Conservation (phyloP, 345 rosid genomes). For the Stellera chamaejasme region DNA sequence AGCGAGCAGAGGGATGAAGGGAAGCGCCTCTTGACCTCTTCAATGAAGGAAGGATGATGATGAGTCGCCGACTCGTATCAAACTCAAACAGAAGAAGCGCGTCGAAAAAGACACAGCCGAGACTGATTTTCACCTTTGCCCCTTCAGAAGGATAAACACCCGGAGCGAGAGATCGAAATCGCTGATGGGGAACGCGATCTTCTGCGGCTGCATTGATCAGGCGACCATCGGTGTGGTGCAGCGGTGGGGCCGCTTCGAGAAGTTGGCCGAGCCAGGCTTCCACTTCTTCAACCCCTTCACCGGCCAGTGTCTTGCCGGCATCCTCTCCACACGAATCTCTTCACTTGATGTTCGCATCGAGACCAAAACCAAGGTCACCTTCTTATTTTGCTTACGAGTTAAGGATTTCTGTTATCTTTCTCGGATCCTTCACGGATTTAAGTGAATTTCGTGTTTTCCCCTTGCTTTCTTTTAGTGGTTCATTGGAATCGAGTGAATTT, state of each 20-base stretch:
- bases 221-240: conserved; percentile 80
- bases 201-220: conserved; percentile 70
- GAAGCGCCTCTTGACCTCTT: too few species aligned
- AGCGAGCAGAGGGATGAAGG: too few species aligned
- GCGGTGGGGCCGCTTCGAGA: conserved; percentile 92
- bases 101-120: too few species aligned
- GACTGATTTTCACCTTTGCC: too few species aligned
- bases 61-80: too few species aligned
- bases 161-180: too few species aligned
- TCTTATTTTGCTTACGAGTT: not conserved
- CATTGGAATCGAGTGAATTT: too few species aligned
- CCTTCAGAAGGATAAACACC: too few species aligned
- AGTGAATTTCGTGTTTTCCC: not conserved
- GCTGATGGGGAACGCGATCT: conserved; percentile 47
- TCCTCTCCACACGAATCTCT: conserved; percentile 76
- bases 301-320: conserved; percentile 77
- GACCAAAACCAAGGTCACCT: conserved; percentile 80
- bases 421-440: not conserved
- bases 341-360: conserved; percentile 91
- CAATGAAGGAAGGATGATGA: too few species aligned
- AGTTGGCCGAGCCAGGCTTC: conserved; percentile 75
- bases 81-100: too few species aligned
- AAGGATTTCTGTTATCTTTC: not conserved
- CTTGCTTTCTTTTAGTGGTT: too few species aligned
- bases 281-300: conserved; percentile 60